A percentile compares a stretch with the other conserved stretches of the same genome.
phyloP scores from a whole-genome alignment of 768 basidiomycete species.

The Leucogyrophana mollusca region DNA sequence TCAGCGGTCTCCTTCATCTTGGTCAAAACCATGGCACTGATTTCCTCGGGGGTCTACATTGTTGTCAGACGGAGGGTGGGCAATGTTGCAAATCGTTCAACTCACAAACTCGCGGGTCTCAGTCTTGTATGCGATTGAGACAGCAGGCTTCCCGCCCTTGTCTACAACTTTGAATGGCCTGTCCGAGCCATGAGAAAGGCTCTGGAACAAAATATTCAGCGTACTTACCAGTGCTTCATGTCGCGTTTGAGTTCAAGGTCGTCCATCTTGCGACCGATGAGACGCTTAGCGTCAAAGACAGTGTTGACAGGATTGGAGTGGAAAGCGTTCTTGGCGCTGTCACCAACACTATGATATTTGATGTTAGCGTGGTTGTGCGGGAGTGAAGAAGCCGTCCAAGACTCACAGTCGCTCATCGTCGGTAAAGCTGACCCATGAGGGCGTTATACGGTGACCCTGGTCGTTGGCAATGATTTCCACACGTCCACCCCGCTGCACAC shows the following conservation, averaged over 20 bases:
- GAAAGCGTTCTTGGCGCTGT: constrained; percentile 95
- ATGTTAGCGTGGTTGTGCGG: neutral
- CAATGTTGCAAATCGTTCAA: constrained; percentile 9
- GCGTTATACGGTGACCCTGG: constrained; percentile 87
- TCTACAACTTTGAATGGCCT: constrained; percentile 76
- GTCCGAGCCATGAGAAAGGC: neutral
- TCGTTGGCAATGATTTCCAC: constrained; percentile 92
- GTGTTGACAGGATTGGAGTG: constrained; percentile 91
- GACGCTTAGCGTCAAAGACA: constrained; percentile 94
- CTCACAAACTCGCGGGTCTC: constrained; percentile 82
- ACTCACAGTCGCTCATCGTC: constrained; percentile 71
- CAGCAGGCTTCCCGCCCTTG: constrained; percentile 77
- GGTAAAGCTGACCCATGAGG: constrained; percentile 81
- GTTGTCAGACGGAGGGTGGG: neutral
- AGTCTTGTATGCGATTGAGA: constrained; percentile 76
- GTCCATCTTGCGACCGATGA: constrained; percentile 84
- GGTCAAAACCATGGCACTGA: constrained; percentile 90
- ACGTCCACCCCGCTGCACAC: constrained; percentile 81
- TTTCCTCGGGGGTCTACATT: constrained; percentile 85
- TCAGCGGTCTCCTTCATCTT: constrained; percentile 99
- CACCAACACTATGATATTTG: constrained; percentile 62
- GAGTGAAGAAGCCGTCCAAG: neutral
- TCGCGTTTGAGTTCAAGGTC: constrained; percentile 81
- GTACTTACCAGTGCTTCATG: constrained; percentile 71
- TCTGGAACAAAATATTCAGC: constrained; percentile 4